Base-by-base conservation (phyloP, 345 rosid species). In the Crucihimalaya himalaica region DNA sequence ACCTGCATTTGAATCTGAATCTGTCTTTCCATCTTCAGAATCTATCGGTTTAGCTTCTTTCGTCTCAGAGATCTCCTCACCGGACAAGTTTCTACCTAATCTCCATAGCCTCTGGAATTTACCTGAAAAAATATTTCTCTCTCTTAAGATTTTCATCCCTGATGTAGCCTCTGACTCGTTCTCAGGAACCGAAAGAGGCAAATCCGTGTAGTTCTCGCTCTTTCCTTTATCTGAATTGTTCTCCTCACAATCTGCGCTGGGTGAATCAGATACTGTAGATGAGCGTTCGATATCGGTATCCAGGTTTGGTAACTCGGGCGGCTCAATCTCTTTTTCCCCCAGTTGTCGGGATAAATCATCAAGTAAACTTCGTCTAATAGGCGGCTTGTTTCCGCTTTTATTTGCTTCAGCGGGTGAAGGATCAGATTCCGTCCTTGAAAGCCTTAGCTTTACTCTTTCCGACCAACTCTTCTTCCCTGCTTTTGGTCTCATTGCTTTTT, bases 91-190 rank as follows among this genome's bases (percentile, higher is more conserved):
- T 63, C 89, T 80, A 58, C 97, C 91, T 21, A 95, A 84, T 78
- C 86, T 95, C 97, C 92, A 90, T 42, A 95, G 52, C 97, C 89
- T 90, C 73, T 85, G 97, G 70, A 95, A 82, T 66, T 86, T 88
- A 48, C 99, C 88, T 0, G 83, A 82, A 60, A 78, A 83, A 52
- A 72, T 78, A 50, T 83, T 88, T 73, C 73, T 81, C 70, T 86
- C 96, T 80, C 69, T 88, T 3, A 42, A 47, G 42, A 77, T 31
- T 37, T n/a, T 59, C 20, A 40, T 71, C 57, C 72, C 62, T 19
- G 72, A 27, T 42, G 74, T 83, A 27, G 45, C 87, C 15, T 70
- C 20, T 6, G 79, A 59, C 62, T 82, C 82, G 4, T 74, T 72
- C 78, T 73, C 79, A 39, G 52, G 51, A 51, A 87, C 69, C 3